A percentile compares a stretch with the other conserved stretches of the same genome.
These are phyloP conservation scores for Diospyros lotus DNA, from an alignment of 148 eudicot species.

Conservation along the genomic window DNA sequence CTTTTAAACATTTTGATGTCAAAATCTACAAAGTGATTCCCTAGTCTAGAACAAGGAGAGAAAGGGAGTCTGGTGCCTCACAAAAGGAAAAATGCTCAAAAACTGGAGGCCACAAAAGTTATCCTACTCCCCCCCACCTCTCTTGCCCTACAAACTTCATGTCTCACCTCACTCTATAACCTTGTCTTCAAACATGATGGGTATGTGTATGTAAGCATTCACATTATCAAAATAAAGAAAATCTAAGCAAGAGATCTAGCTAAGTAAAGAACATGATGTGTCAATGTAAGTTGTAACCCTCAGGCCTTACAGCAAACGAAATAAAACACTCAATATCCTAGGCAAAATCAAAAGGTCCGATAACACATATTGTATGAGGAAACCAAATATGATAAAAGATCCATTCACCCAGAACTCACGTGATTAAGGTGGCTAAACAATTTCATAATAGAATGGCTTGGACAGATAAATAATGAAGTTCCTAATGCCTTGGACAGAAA, in stretches of 20 bases:
- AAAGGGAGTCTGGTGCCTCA: not conserved
- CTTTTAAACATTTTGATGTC: not conserved
- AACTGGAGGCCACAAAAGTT: too few relatives aligned
- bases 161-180: not conserved
- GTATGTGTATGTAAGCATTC: not conserved
- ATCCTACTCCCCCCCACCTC: too few relatives aligned
- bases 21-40: not conserved
- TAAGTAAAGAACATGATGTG: not conserved
- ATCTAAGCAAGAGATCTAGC: constrained; percentile 3
- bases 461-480: not conserved
- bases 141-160: not conserved
- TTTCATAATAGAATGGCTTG: not conserved
- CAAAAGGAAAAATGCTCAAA: not conserved
- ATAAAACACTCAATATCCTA: too few relatives aligned
- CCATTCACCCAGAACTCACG: not conserved
- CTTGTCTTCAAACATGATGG: not conserved
- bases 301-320: not conserved
- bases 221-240: too few relatives aligned
- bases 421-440: not conserved
- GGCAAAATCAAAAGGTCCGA: too few relatives aligned
- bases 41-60: not conserved
- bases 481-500: not conserved
- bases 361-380: not conserved
- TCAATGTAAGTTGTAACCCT: not conserved
- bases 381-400: not conserved